Evolutionary conservation across 768 basidiomycete genomes (phyloP), one percentile per base, ranked within the genome.

Genomic region (Leccinum uliginosum): DNA sequence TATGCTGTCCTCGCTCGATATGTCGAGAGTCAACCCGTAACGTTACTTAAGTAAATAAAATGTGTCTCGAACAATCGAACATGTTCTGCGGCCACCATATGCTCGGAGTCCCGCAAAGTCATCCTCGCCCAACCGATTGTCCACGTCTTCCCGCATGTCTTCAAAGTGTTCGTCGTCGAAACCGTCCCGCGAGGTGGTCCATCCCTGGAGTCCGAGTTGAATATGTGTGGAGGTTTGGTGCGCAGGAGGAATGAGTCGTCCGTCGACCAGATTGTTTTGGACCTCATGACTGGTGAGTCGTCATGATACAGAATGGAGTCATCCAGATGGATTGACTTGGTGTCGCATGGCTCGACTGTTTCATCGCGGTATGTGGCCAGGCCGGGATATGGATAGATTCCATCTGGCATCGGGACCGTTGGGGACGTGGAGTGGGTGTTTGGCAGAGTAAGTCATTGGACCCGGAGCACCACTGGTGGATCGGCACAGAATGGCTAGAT

Each of bases 211-310:
- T n/a, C n/a, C n/a, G n/a, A n/a, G n/a, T n/a, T n/a, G n/a, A n/a
- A 12, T 2, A 14, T 3, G 14, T 10, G 53, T 26, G 64, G 58
- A 17, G 62, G 54, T 27, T 61, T 65, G 27, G 66, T 56, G 6
- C 57, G 65, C 21, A 65, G 61, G 44, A 72, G 57, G 34, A 32
- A 69, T 0, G 62, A 23, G 32, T 68, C 68, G 15, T 56, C 4
- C 8, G 58, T 19, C 17, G 55, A 52, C 53, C 67, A 67, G 6
- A 54, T 9, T 17, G 65, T 53, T 11, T 4, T 6, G 3, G 38
- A 48, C 6, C 30, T 51, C 17, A 15, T 0, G 8, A 12, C 11
- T 5, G 32, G 32, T 6, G 5, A 32, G 32, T 32, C 12, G 32
- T 11, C 3, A 6, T 11, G 55, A 48, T 9, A 4, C 38, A 9